A percentile compares a stretch with the other conserved stretches of the same genome.
Conservation (phyloP, 2,329 filamentous ascomycete genomes). For the Fusarium graminum region DNA sequence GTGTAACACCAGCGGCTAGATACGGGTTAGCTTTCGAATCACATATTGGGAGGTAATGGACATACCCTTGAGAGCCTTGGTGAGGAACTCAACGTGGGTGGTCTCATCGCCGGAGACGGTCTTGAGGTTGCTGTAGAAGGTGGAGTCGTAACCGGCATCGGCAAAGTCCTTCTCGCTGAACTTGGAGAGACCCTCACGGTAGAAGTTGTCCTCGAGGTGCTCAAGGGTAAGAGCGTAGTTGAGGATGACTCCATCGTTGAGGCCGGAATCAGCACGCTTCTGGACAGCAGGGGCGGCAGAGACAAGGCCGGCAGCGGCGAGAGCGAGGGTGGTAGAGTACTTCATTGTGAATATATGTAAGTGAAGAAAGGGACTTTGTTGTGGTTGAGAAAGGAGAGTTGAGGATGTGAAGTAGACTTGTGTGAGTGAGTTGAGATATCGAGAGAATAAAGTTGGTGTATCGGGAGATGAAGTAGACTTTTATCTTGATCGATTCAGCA, state of each 20-base stretch:
- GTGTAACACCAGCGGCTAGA: conserved; percentile 58
- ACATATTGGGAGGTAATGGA: accelerated
- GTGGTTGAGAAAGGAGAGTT: neutral
- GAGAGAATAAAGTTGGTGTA: neutral
- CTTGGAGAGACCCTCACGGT: conserved; percentile 69
- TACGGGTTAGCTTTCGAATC: neutral
- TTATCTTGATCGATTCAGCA: neutral
- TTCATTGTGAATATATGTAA: conserved; percentile 16
- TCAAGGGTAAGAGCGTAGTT: conserved; percentile 66
- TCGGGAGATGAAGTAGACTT: neutral
- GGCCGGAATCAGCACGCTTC: conserved; percentile 26
- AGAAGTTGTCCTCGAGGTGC: conserved; percentile 73
- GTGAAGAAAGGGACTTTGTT: neutral
- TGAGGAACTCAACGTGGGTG: conserved; percentile 38
- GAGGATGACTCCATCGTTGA: conserved; percentile 54
- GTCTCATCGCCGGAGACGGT: conserved; percentile 67
- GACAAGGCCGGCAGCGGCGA: conserved; percentile 31
- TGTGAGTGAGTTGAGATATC: neutral
- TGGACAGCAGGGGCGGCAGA: conserved; percentile 31
- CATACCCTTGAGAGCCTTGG: conserved; percentile 40
- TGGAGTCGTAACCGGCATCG: conserved; percentile 62
- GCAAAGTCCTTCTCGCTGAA: conserved; percentile 67
- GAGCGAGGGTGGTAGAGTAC: conserved; percentile 27
- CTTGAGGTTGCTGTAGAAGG: conserved; percentile 70
- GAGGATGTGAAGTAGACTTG: neutral